Evolutionary conservation across 345 rosid species (phyloP), one percentile per base, ranked within the genome.

Genomic region (Sonneratia alba): DNA sequence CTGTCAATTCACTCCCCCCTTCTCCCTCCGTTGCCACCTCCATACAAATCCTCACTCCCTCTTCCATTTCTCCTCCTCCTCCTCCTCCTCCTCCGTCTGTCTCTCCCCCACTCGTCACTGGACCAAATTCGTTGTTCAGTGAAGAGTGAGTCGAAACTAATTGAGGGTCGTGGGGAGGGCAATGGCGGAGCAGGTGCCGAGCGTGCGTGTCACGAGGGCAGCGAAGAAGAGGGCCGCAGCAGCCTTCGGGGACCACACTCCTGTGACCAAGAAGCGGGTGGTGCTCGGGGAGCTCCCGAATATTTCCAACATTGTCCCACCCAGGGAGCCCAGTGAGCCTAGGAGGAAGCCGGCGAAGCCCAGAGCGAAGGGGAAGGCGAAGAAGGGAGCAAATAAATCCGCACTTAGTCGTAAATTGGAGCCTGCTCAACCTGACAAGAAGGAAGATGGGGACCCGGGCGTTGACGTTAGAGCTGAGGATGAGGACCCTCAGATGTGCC

Each of bases 201-300:
- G 68, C 65, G 77, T 34, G 6, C 86, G 93, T 43, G 43, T 90
- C 71, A 89, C 97, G 2, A 87, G 92, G 15, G 82, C 85, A 0
- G 78, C 97, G 22, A 81, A 74, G 74, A 91, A 84, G 82, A 76
- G 91, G 78, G 87, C 76, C 0, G 85, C 83, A 0, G 48, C 51
- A 0, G 71, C n/a, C 32, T 0, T 38, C 0, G 77, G 66, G 24
- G 86, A 76, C 0, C 81, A 65, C 36, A 27, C 73, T 63, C 85
- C 79, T 0, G 27, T 64, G 55, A 78, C 18, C 71, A 86, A 87
- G 88, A 93, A 85, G 75, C 81, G 95, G 47, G 87, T 85, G 16
- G 92, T 82, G 8, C 81, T 90, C 51, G 92, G 96, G 0, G 97
- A 93, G 79, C 80, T 89, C 9, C 78, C 83, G 10, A 80, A 79